Evolutionary conservation across 108 stramenopile genomes (phyloP).

Genomic region (Fragilaria radians): DNA sequence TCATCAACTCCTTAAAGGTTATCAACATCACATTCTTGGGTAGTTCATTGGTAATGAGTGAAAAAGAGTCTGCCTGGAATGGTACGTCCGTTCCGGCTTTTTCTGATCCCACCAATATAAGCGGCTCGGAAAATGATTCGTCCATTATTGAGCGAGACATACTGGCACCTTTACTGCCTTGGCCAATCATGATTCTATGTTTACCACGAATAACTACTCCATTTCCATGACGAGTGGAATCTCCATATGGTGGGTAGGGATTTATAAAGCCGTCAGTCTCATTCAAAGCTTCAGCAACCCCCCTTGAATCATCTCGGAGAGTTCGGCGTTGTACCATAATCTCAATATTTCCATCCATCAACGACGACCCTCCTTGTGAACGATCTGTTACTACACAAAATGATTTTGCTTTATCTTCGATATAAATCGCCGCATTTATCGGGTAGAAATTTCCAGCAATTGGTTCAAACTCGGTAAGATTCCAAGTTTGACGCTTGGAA

Average conservation of each 20-base stretch:
- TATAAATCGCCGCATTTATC: slow-evolving; percentile 77
- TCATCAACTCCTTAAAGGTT: slow-evolving; percentile 29
- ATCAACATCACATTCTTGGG: slow-evolving; percentile 67
- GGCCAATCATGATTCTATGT: slow-evolving; percentile 74
- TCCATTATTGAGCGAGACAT: slow-evolving; percentile 67
- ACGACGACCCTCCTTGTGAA: slow-evolving; percentile 84
- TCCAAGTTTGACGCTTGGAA: slow-evolving; percentile 60
- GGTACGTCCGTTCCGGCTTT: slow-evolving; percentile 3
- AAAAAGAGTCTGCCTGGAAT: slow-evolving; percentile 17
- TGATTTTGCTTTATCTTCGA: slow-evolving; percentile 17
- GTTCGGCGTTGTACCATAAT: slow-evolving; percentile 92
- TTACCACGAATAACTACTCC: slow-evolving; percentile 79
- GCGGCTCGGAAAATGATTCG: slow-evolving; percentile 57
- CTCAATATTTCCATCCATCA: slow-evolving; percentile 80
- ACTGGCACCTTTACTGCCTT: slow-evolving; percentile 40
- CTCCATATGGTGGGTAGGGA: slow-evolving; percentile 73
- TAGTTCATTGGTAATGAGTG: slow-evolving; percentile 27
- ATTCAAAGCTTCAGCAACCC: slow-evolving; percentile 76
- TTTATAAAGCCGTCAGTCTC: slow-evolving; percentile 74
- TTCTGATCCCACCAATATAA: slow-evolving; percentile 55
- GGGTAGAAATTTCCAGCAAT: slow-evolving; percentile 96
- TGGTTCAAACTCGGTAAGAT: slow-evolving; percentile 74
- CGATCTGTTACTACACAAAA: slow-evolving; percentile 80
- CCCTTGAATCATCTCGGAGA: slow-evolving; percentile 59
- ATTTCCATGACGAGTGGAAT: slow-evolving; percentile 71